Percentiles rank a stretch among this genome's conserved stretches.
Conservation (phyloP, 176 grass and related monocot genomes). For the Thalia dealbata region DNA sequence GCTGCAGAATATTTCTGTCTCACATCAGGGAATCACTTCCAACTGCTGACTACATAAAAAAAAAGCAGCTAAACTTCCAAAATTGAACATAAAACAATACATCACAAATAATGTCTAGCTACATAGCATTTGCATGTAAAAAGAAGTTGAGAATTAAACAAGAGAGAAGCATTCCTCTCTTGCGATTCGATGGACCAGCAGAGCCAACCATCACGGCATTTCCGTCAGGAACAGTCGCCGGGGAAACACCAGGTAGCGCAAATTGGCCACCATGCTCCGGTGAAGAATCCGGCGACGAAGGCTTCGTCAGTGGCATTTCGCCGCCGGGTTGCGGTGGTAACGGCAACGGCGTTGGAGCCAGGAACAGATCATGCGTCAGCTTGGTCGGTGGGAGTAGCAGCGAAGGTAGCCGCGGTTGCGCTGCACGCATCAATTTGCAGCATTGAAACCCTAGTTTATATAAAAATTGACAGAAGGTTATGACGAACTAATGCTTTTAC, state of each 20-base stretch:
- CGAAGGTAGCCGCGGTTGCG: slow-evolving; percentile 43
- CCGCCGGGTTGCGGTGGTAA: slow-evolving; percentile 33
- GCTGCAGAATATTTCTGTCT: no score
- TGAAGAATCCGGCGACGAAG: neutral
- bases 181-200: neutral
- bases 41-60: no score
- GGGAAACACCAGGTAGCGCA: slow-evolving; percentile 12
- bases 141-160: neutral
- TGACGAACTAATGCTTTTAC: no score
- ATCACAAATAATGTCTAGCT: no score
- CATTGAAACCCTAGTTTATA: neutral
- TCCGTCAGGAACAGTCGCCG: neutral
- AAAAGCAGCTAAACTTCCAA: no score
- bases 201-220: neutral
- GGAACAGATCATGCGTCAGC: slow-evolving; percentile 49
- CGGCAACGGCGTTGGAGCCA: slow-evolving; percentile 42
- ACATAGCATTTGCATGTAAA: neutral
- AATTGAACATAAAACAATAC: no score
- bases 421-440: slow-evolving; percentile 20
- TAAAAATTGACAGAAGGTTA: no score
- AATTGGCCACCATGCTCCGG: slow-evolving; percentile 11
- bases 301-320: slow-evolving; percentile 4
- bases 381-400: slow-evolving; percentile 50
- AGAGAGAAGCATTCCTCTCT: neutral
- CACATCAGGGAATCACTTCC: no score